Base-by-base conservation (phyloP, 768 basidiomycete species). In the Astraeus odoratus region DNA sequence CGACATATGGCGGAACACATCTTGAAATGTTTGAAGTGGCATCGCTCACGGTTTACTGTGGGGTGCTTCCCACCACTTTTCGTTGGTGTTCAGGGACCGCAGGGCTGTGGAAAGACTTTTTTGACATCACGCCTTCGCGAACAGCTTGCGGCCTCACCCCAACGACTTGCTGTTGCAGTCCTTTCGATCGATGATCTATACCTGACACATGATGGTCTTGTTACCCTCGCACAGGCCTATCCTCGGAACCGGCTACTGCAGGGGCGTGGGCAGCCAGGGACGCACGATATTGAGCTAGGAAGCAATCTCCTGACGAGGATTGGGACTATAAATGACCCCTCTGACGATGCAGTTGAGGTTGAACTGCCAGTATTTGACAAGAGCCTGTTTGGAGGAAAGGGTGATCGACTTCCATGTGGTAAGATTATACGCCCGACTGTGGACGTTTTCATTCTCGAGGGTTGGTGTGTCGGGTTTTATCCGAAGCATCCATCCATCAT, bases 381-480 rank as follows among this genome's bases (percentile, higher is more conserved):
- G 71, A 86, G 85, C 51, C 60, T 85, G 35, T 79, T 76, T 56
- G 63, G 67, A 30, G 95, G 95, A 2, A 74, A 88, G 64, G 95
- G 95, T 0, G 95, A 98, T 63, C 81, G 95, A 12, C 56, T 78
- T 2, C 65, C 70, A 0, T 65, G 69, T 29, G 40, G 45, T 16
- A 66, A 67, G 36, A 52, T 67, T 2, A 68, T 91, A 5, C 26
- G 67, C 50, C 58, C 70, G 57, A 74, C 74, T 0, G 49, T 85
- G 5, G 90, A 99, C 57, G 69, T 98, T 12, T 83, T 98, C 40
- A 74, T 99, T 39, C 68, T 99, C 39, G 96, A 99, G 67, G 96
- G 96, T 8, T 99, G 96, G 96, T 92, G 84, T 64, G 79, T 87
- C 19, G 94, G 95, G 0, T 97, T 96, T 59, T 72, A 74, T 41